phyloP scores from a whole-genome alignment of 2,329 filamentous ascomycete species.

The Neofusicoccum parvum region DNA sequence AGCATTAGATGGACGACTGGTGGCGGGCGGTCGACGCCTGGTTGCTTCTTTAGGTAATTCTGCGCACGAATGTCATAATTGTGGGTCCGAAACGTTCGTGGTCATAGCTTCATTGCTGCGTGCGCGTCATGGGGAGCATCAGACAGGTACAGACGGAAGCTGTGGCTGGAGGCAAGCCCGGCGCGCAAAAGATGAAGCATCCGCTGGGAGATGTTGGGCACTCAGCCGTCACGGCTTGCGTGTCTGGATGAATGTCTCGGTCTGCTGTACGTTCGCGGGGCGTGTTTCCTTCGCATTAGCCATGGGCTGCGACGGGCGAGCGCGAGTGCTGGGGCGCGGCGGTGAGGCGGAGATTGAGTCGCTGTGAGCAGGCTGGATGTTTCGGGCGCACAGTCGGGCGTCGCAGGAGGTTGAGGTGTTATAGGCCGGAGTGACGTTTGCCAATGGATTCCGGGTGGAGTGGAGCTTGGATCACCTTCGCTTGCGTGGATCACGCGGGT shows the following conservation, averaged over 20 bases:
- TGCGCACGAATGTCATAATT: conserved; percentile 9
- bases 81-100: background rate
- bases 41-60: background rate
- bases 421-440: conserved; percentile 3
- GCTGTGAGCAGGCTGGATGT: background rate
- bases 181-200: too few relatives aligned
- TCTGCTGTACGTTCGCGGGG: too few relatives aligned
- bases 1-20: background rate
- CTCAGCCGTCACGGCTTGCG: too few relatives aligned
- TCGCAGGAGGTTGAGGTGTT: background rate
- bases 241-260: too few relatives aligned
- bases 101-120: background rate
- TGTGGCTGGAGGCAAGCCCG: too few relatives aligned
- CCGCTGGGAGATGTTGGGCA: too few relatives aligned
- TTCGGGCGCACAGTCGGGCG: background rate
- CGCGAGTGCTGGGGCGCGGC: background rate
- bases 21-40: background rate
- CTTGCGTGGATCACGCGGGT: conserved; percentile 16
- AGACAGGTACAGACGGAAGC: too few relatives aligned
- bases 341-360: background rate
- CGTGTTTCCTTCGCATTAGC: background rate
- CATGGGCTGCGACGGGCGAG: background rate
- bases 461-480: conserved; percentile 12
- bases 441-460: conserved; percentile 14
- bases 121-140: background rate